Evolutionary conservation across 2,329 filamentous ascomycete genomes (phyloP).

Genomic region (Achaetomium macrosporum): DNA sequence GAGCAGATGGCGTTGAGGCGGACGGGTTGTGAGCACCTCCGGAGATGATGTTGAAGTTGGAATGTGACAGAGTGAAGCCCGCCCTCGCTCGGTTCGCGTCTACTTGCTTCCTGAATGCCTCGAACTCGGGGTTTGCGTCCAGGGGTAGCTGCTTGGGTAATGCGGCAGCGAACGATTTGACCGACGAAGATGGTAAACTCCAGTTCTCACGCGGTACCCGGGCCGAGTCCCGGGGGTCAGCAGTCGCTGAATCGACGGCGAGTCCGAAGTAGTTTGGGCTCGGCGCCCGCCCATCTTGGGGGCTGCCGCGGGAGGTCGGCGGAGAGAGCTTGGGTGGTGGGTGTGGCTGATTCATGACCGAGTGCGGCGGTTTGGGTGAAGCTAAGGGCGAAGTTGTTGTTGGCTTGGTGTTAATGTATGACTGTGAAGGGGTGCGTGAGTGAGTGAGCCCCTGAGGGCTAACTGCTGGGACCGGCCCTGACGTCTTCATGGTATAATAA

Average conservation of each 20-base stretch:
- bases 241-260: slow-evolving; percentile 50
- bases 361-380: slow-evolving; percentile 47
- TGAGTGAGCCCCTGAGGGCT: slow-evolving; percentile 28
- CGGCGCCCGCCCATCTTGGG: slow-evolving; percentile 40
- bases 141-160: slow-evolving; percentile 64
- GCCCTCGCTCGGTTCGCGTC: slow-evolving; percentile 52
- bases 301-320: slow-evolving; percentile 21
- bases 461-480: slow-evolving; percentile 33
- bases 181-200: slow-evolving; percentile 65
- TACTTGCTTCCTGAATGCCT: slow-evolving; percentile 69
- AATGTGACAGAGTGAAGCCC: slow-evolving; percentile 43
- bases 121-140: slow-evolving; percentile 75
- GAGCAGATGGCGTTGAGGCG: slow-evolving; percentile 25
- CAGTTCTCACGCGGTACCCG: slow-evolving; percentile 64
- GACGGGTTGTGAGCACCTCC: slow-evolving; percentile 27
- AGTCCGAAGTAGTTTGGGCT: slow-evolving; percentile 89
- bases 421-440: slow-evolving; percentile 37
- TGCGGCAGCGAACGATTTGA: slow-evolving; percentile 62
- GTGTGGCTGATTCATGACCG: slow-evolving; percentile 46
- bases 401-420: slow-evolving; percentile 36
- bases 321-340: slow-evolving; percentile 46
- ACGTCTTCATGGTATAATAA: slow-evolving; percentile 44
- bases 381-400: slow-evolving; percentile 46
- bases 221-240: slow-evolving; percentile 58
- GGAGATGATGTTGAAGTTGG: slow-evolving; percentile 36